Percentiles rank a stretch among this genome's conserved stretches.
Evolutionary conservation across 345 rosid genomes (phyloP).

Genomic region (Ricinus communis): DNA sequence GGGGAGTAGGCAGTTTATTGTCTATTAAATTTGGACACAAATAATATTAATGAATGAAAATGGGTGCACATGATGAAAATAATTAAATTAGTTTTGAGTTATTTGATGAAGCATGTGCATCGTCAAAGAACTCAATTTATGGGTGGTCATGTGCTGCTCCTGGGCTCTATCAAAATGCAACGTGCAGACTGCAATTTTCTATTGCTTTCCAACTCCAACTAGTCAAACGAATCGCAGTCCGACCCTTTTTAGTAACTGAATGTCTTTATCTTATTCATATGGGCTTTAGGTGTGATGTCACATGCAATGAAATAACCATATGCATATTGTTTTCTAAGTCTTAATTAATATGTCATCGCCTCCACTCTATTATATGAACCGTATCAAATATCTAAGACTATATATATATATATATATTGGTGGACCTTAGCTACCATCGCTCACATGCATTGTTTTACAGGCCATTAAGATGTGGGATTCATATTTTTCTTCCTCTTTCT

Average conservation of each 20-base stretch:
- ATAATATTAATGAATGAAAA: too few species aligned
- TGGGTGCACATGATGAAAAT: too few species aligned
- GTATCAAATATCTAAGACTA: background rate
- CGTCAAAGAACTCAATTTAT: background rate
- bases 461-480: background rate
- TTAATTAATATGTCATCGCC: too few species aligned
- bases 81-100: too few species aligned
- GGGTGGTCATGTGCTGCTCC: background rate
- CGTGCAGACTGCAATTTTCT: background rate
- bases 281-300: background rate
- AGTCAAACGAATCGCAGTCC: background rate
- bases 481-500: too few species aligned
- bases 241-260: too few species aligned
- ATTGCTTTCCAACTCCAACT: background rate
- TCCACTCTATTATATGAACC: too few species aligned
- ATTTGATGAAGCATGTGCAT: constrained; percentile 6
- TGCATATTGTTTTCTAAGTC: too few species aligned
- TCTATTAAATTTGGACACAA: too few species aligned
- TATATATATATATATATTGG: background rate
- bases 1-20: too few species aligned
- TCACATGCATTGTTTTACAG: constrained; percentile 12
- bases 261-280: background rate
- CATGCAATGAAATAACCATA: too few species aligned
- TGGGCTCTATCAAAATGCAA: constrained; percentile 8
- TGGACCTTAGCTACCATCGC: background rate